Conservation (phyloP, 805 yeast species). For the Saturnispora diversa region DNA sequence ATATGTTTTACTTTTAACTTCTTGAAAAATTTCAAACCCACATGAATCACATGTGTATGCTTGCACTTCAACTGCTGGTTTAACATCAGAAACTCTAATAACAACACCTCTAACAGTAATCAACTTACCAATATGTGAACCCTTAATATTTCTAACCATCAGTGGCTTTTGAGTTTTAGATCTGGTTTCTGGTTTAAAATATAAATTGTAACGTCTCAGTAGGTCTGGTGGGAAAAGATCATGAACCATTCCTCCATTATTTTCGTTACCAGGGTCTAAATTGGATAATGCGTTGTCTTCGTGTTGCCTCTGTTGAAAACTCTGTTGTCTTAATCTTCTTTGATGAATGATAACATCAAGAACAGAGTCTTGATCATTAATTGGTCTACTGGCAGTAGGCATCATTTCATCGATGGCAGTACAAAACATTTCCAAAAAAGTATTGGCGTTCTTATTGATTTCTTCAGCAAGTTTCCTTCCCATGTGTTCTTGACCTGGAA, state of each 20-base stretch:
- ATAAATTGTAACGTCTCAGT: conserved; percentile 78
- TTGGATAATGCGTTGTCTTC: conserved; percentile 48
- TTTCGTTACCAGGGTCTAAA: conserved; percentile 22
- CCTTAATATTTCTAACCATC: conserved; percentile 86
- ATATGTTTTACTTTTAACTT: conserved; percentile 75
- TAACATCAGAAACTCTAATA: conserved; percentile 92
- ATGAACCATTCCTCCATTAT: conserved; percentile 24
- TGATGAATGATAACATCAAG: conserved; percentile 89
- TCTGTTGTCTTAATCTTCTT: conserved; percentile 72
- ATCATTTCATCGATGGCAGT: conserved; percentile 67
- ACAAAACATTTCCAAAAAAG: conserved; percentile 72
- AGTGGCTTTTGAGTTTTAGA: conserved; percentile 46
- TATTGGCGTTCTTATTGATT: conserved; percentile 66
- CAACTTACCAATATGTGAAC: conserved; percentile 72
- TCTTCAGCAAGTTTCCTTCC: conserved; percentile 38
- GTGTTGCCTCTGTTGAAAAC: conserved; percentile 57
- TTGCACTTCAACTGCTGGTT: conserved; percentile 82
- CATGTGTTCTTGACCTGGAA: conserved; percentile 3
- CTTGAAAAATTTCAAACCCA: conserved; percentile 95
- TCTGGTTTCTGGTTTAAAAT: conserved; percentile 69
- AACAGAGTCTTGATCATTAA: conserved; percentile 79
- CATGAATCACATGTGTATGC: conserved; percentile 98
- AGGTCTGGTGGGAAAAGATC: conserved; percentile 75
- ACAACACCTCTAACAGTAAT: conserved; percentile 91
- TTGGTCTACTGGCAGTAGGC: conserved; percentile 80